Base-by-base conservation (phyloP, 2,329 filamentous ascomycete genomes). In the Blastomyces gilchristii region DNA sequence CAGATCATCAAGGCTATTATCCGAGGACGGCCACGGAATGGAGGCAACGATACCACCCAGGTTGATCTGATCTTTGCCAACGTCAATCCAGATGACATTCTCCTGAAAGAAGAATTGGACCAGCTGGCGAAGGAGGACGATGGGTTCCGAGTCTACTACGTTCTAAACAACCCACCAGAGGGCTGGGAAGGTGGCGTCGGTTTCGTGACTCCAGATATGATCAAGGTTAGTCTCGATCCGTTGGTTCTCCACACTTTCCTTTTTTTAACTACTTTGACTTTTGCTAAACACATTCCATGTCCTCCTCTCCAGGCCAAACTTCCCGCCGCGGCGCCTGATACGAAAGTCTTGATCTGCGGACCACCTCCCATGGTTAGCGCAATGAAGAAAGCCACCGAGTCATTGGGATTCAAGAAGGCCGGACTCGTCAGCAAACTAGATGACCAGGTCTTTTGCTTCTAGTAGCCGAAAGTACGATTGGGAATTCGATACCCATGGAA, bases 401-500 rank as follows among this genome's bases (percentile, higher is more conserved):
- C 85, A 67, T 83, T 97, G 25, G 94, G 94, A 64, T 99, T 88
- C 82, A 84, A 90, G 73, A 97, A 97, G 83, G 90, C 94, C 52
- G 86, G 87, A 65, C 91, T 93, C 54, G 92, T 97, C 71, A 97
- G 92, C 86, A 97, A 97, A 85, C 86, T 97, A 62, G 89, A 93
- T 75, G 94, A 99, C 77, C 94, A 97, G 78, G 90, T 99, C 69
- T 99, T 99, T 81, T 91, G 90, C 73, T 99, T 99, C 79, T 91
- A 89, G 78, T 62, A 28, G 25, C 25, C 12, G 31, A 14, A 11
- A 7, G 22, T 41, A 28, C 7, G 9, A 12, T 45, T 31, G 18
- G 41, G 39, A 43, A 59, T 34, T 53, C 25, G 52, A 34, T 34
- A 31, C 16, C 25, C 16, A 2, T n/a, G 12, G 52, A 59, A 31